Evolutionary conservation across 1,284 basidiomycete species (phyloP).

Genomic region (Testicularia cyperi): DNA sequence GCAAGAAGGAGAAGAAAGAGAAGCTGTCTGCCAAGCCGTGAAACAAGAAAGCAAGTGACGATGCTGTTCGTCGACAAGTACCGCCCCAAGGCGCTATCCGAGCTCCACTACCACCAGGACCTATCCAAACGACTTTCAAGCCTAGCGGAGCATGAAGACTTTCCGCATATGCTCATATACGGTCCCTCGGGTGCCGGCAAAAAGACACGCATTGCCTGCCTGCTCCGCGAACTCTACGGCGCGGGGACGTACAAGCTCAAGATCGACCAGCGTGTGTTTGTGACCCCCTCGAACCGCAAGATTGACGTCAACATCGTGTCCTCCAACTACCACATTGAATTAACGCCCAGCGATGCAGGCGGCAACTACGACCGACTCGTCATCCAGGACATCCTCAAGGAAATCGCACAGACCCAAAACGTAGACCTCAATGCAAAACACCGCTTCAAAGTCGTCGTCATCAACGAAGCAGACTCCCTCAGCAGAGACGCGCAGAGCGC

Average conservation of each 20-base stretch:
- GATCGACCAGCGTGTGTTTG: constrained; percentile 95
- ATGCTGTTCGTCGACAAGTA: constrained; percentile 67
- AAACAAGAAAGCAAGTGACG: no score
- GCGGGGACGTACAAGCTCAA: constrained; percentile 94
- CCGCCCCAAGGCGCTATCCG: constrained; percentile 79
- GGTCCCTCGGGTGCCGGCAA: constrained; percentile 96
- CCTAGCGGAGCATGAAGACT: constrained; percentile 69
- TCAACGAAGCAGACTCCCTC: constrained; percentile 94
- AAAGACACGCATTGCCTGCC: constrained; percentile 85
- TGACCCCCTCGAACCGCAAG: constrained; percentile 91
- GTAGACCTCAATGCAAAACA: constrained; percentile 94
- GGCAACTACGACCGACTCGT: constrained; percentile 92
- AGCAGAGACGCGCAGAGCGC: constrained; percentile 96
- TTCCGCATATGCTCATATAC: constrained; percentile 97
- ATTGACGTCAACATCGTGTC: constrained; percentile 90
- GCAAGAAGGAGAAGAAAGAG: no score
- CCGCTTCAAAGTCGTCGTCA: constrained; percentile 97
- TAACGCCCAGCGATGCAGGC: constrained; percentile 97
- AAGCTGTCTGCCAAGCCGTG: no score
- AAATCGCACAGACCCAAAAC: constrained; percentile 98
- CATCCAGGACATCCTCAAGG: constrained; percentile 95
- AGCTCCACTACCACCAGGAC: constrained; percentile 83
- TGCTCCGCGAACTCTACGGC: constrained; percentile 85
- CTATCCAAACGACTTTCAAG: constrained; percentile 79
- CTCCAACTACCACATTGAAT: constrained; percentile 94